Base-by-base conservation (phyloP, 2,329 filamentous ascomycete species). In the Laburnicola sp. region DNA sequence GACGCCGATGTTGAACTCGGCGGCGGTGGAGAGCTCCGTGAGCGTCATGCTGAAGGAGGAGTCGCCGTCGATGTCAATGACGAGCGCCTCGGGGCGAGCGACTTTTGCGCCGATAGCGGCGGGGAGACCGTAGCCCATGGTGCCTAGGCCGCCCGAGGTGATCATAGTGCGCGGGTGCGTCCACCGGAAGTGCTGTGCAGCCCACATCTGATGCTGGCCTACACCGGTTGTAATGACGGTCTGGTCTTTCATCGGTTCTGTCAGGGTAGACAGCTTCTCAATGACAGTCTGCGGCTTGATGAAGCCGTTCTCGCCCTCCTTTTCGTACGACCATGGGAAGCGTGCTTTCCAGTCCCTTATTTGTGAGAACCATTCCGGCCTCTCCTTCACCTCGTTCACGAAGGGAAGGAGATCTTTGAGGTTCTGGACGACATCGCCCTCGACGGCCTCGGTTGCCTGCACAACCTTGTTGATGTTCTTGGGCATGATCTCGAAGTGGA, bases 391-490 rank as follows among this genome's bases (percentile, higher is more conserved):
- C 23, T 78, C 60, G 46, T 89, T 75, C 22, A 97, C 76, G 46
- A 84, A 79, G 8, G 93, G 92, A 31, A 97, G 66, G 45, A 97
- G 85, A 27, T 83, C 76, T 45, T 80, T 80, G 30, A 97, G 79
- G 74, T 96, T 97, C 16, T 86, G 78, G 2, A 86, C 86, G 27
- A 96, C 90, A 68, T 97, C 93, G 52, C 94, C 94, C 76, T 96
- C 93, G 16, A 97, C 87, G 39, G 94, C 93, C 77, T 97, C 91
- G 36, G 89, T 97, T 6, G 93, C 92, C 76, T 97, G 91, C 10
- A 99, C 88, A 36, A 97, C 92, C 83, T 97, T 99, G 85, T 97
- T 97, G 78, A 97, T 97, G 80, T 99, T 97, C 86, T 99, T 99
- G 65, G 94, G 93, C 87, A 97, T 88, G 66, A 99, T 93, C 73